These are phyloP conservation scores for Gilbertella persicaria DNA, from an alignment of 371 early-diverging fungal genomes.

Conservation along the genomic window DNA sequence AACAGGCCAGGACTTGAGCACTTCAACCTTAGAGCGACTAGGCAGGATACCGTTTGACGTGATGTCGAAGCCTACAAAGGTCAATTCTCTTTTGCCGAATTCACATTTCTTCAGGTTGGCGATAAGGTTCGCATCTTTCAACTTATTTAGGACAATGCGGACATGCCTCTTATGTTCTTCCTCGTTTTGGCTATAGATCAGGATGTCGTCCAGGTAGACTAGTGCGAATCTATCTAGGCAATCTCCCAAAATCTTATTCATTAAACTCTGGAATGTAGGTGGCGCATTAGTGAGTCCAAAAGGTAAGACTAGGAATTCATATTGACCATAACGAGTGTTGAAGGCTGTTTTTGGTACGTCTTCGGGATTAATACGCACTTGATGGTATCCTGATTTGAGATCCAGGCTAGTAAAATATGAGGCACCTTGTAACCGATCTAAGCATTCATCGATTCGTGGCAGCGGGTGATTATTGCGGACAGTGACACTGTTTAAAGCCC, in stretches of 20 bases:
- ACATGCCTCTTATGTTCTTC: not conserved
- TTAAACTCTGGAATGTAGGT: conserved; percentile 40
- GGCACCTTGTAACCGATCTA: conserved; percentile 25
- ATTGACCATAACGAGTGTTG: conserved; percentile 38
- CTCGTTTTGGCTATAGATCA: not conserved
- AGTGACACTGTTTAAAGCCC: conserved; percentile 44
- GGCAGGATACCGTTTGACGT: not conserved
- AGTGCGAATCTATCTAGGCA: conserved; percentile 13
- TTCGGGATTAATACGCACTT: conserved; percentile 20
- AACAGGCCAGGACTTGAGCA: not conserved
- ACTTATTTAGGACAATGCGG: not conserved
- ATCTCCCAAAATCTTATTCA: conserved; percentile 23
- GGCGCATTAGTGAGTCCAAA: no score
- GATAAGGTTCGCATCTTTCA: not conserved
- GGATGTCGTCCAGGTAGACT: not conserved
- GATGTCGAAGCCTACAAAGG: not conserved
- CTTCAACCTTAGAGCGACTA: not conserved
- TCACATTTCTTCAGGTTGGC: not conserved
- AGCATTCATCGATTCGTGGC: conserved; percentile 33
- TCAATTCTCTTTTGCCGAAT: not conserved
- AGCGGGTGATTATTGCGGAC: conserved; percentile 41
- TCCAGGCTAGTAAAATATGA: conserved; percentile 42
- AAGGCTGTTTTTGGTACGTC: conserved; percentile 52
- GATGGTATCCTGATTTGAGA: conserved; percentile 32
- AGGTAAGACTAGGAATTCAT: conserved; percentile 51